Conservation (phyloP, 2,329 filamentous ascomycete genomes). For the Talaromyces atroroseus region DNA sequence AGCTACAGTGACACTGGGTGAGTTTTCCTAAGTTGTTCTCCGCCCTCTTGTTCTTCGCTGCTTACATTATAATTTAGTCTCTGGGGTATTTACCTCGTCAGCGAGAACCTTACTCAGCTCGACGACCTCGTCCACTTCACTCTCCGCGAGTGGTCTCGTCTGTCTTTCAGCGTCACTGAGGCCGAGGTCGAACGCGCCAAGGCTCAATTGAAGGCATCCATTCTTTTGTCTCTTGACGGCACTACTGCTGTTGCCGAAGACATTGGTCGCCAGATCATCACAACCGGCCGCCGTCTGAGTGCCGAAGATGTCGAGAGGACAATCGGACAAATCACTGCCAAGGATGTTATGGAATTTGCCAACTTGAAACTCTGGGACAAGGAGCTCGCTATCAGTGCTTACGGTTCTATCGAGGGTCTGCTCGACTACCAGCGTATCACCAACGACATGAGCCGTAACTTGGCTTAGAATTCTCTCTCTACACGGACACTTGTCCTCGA, state of each 20-base stretch:
- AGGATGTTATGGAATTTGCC: slow-evolving; percentile 96
- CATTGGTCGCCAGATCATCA: slow-evolving; percentile 97
- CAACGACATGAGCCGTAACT: slow-evolving; percentile 81
- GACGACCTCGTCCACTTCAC: slow-evolving; percentile 98
- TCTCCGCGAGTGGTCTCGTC: slow-evolving; percentile 94
- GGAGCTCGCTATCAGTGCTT: slow-evolving; percentile 87
- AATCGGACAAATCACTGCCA: slow-evolving; percentile 83
- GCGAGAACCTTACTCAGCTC: slow-evolving; percentile 77
- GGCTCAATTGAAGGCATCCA: slow-evolving; percentile 96
- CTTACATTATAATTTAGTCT: slow-evolving; percentile 56
- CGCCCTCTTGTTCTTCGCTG: background rate
- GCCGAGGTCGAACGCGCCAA: slow-evolving; percentile 97
- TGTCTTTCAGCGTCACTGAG: slow-evolving; percentile 80
- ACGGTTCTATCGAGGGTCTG: slow-evolving; percentile 84
- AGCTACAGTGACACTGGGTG: slow-evolving; percentile 99
- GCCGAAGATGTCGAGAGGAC: slow-evolving; percentile 92
- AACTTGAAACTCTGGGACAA: slow-evolving; percentile 95
- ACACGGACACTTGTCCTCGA: background rate
- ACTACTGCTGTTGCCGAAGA: slow-evolving; percentile 97
- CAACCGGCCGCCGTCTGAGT: slow-evolving; percentile 84
- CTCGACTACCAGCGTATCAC: slow-evolving; percentile 52
- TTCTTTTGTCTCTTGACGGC: slow-evolving; percentile 93
- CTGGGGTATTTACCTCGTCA: slow-evolving; percentile 98
- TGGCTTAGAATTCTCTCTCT: slow-evolving; percentile 23
- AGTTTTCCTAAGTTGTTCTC: slow-evolving; percentile 30